phyloP scores from a whole-genome alignment of 2,329 filamentous ascomycete genomes.

The Xenoacremonium recifei region DNA sequence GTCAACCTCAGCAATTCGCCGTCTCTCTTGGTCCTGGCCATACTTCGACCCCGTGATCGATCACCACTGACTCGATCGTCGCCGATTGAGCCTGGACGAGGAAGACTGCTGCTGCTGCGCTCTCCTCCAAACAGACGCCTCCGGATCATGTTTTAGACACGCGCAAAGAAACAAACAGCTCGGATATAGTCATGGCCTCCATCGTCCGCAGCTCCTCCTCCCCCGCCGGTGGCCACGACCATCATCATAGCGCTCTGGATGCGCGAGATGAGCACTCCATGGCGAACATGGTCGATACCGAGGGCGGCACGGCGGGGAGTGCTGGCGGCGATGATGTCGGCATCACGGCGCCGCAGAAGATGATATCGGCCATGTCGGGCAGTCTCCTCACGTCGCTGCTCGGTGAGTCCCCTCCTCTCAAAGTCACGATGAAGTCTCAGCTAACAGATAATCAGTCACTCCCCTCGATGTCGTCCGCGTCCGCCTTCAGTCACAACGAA shows the following conservation, averaged over 20 bases:
- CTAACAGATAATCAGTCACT: slow-evolving; percentile 55
- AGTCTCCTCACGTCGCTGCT: slow-evolving; percentile 87
- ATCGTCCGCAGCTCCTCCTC: slow-evolving; percentile 19
- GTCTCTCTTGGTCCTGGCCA: no score
- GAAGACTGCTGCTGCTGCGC: no score
- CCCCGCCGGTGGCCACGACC: slow-evolving; percentile 19
- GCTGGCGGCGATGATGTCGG: slow-evolving; percentile 47
- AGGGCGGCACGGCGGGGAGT: slow-evolving; percentile 6
- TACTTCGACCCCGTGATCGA: no score
- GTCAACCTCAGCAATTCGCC: no score
- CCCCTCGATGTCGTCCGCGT: slow-evolving; percentile 96
- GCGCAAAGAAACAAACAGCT: slow-evolving; percentile 2
- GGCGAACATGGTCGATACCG: slow-evolving; percentile 25
- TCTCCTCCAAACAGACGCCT: no score
- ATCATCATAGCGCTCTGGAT: slow-evolving; percentile 19
- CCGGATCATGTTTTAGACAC: not conserved
- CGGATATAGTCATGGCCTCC: slow-evolving; percentile 19
- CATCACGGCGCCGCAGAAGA: slow-evolving; percentile 84
- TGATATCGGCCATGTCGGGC: slow-evolving; percentile 89
- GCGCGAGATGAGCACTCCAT: slow-evolving; percentile 29
- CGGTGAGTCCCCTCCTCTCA: slow-evolving; percentile 52
- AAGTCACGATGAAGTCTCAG: not conserved
- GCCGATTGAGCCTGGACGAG: no score
- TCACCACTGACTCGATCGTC: no score
- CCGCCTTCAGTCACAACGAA: slow-evolving; percentile 80